Conservation (phyloP, 768 basidiomycete species). For the Russula griseocarnosa region DNA sequence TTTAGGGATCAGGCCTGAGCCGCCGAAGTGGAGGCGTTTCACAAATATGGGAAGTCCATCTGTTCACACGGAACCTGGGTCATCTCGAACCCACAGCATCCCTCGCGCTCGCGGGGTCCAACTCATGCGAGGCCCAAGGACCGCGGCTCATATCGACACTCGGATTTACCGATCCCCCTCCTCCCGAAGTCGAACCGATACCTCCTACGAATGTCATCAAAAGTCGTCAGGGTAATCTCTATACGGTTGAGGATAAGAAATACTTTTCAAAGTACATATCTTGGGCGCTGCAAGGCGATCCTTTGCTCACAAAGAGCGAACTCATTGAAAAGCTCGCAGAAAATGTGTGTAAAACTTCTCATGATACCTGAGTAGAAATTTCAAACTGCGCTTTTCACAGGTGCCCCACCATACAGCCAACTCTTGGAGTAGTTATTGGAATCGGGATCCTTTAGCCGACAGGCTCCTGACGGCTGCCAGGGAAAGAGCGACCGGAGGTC, state of each 20-base stretch:
- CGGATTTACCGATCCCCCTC: conserved; percentile 51
- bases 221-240: conserved; percentile 51
- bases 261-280: conserved; percentile 64
- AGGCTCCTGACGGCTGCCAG: conserved; percentile 12
- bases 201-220: conserved; percentile 52
- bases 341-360: conserved; percentile 45
- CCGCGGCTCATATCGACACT: conserved; percentile 7
- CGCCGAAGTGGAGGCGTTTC: neutral
- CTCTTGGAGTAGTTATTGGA: conserved; percentile 23
- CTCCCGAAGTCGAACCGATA: conserved; percentile 65
- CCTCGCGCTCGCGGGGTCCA: neutral
- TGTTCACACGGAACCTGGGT: neutral
- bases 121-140: neutral
- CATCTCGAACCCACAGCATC: conserved; percentile 6
- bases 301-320: conserved; percentile 49
- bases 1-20: neutral
- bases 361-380: neutral
- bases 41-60: neutral
- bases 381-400: conserved; percentile 7
- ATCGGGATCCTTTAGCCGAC: conserved; percentile 19
- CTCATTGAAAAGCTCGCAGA: conserved; percentile 52
- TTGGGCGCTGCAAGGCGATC: conserved; percentile 56
- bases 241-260: conserved; percentile 60
- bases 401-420: conserved; percentile 24
- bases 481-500: neutral